These are phyloP conservation scores for Eucalyptus cladocalyx DNA, from an alignment of 345 rosid genomes.

Conservation along the genomic window DNA sequence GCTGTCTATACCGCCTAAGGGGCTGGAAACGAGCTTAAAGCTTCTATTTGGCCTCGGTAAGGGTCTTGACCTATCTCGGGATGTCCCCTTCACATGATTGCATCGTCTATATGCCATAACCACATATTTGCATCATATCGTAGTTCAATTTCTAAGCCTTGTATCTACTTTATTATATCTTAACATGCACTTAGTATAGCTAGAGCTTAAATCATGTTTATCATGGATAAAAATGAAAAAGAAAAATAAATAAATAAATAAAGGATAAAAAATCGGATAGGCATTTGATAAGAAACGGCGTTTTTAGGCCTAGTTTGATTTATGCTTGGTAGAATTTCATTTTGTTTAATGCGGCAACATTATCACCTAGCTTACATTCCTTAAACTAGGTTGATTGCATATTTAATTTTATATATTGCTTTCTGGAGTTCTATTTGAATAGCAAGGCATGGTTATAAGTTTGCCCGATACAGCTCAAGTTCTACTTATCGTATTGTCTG, in stretches of 20 bases:
- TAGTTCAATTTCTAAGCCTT: background rate
- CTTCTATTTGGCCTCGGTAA: background rate
- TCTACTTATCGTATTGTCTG: background rate
- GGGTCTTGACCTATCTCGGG: background rate
- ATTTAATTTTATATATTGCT: background rate
- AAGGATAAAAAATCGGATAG: background rate
- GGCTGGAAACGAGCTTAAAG: background rate
- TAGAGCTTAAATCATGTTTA: background rate
- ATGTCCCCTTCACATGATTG: background rate
- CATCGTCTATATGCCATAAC: background rate
- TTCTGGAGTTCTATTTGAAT: background rate
- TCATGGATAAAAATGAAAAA: background rate
- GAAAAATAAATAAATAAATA: background rate
- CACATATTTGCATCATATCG: background rate
- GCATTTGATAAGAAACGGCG: background rate
- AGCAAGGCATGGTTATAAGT: background rate
- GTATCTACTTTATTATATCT: background rate
- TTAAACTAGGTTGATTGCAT: background rate
- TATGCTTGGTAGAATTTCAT: background rate
- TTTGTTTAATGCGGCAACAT: background rate
- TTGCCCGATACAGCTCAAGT: background rate
- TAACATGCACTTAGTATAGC: background rate
- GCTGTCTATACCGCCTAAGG: background rate
- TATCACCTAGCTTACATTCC: background rate
- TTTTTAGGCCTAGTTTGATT: background rate